Evolutionary conservation across 805 yeast genomes (phyloP).

Genomic region (Cyberlindnera japonica): DNA sequence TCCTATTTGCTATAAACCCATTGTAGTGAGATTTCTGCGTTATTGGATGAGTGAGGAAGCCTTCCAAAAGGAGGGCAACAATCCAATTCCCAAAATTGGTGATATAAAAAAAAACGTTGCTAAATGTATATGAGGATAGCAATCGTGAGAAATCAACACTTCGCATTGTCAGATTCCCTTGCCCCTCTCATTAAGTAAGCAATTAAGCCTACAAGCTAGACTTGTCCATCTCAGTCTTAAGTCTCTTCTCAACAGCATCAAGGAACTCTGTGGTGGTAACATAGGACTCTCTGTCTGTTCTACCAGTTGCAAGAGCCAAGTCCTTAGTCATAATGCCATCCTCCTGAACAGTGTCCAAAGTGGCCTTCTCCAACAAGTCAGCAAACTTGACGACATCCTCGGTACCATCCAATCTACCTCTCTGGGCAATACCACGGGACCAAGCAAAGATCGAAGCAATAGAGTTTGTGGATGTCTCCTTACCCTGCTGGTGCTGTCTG

Average conservation of each 20-base stretch:
- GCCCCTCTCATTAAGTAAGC: neutral
- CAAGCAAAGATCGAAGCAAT: slow-evolving; percentile 97
- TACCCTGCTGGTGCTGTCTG: slow-evolving; percentile 94
- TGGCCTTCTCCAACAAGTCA: slow-evolving; percentile 73
- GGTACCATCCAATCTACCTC: slow-evolving; percentile 85
- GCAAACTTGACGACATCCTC: slow-evolving; percentile 84
- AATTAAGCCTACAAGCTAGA: slow-evolving; percentile 11
- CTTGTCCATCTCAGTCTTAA: slow-evolving; percentile 34
- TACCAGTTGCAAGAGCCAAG: slow-evolving; percentile 85
- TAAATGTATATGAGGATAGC: slow-evolving; percentile 6
- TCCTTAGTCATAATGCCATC: slow-evolving; percentile 96
- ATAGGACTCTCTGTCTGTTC: slow-evolving; percentile 74
- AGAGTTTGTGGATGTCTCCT: slow-evolving; percentile 97
- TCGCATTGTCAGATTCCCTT: slow-evolving; percentile 6
- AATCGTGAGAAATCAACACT: slow-evolving; percentile 6
- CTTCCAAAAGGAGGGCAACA: neutral
- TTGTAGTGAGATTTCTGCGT: slow-evolving; percentile 1
- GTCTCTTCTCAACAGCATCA: slow-evolving; percentile 68
- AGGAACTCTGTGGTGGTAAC: slow-evolving; percentile 92
- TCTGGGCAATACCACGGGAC: slow-evolving; percentile 90
- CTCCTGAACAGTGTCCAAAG: slow-evolving; percentile 75
- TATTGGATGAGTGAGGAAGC: neutral
- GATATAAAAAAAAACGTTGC: neutral
- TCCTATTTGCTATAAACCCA: slow-evolving; percentile 24
- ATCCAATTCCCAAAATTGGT: neutral